Evolutionary conservation across 1,284 basidiomycete genomes (phyloP).

Genomic region (Thelephora terrestris): DNA sequence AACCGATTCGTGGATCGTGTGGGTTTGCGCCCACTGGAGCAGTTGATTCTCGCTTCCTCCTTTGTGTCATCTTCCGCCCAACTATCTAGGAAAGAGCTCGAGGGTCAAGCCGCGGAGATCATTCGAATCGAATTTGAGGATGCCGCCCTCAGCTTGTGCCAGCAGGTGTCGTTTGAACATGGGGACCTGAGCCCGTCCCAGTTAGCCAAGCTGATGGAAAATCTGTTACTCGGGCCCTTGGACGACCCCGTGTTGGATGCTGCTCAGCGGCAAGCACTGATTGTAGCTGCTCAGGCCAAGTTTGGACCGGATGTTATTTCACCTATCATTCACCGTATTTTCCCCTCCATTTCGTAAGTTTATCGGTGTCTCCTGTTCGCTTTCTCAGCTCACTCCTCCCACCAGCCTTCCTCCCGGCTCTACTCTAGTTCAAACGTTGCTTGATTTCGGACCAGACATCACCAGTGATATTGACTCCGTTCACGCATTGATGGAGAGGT

Average conservation of each 20-base stretch:
- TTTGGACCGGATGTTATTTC: conserved; percentile 50
- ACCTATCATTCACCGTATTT: conserved; percentile 44
- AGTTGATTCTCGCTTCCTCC: conserved; percentile 64
- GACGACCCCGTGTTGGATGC: conserved; percentile 63
- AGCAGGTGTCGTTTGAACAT: conserved; percentile 70
- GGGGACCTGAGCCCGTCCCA: conserved; percentile 68
- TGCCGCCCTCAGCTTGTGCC: conserved; percentile 60
- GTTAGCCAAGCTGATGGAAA: conserved; percentile 68
- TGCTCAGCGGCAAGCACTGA: conserved; percentile 59
- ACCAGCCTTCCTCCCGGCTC: conserved; percentile 53
- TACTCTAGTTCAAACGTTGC: conserved; percentile 60
- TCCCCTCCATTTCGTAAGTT: conserved; percentile 54
- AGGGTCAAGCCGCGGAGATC: conserved; percentile 52
- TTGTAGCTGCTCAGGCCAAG: conserved; percentile 64
- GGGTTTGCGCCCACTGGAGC: conserved; percentile 70
- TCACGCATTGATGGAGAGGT: conserved; percentile 57
- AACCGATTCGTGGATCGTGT: conserved; percentile 68
- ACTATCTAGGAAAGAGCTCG: conserved; percentile 63
- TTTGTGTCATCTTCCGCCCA: conserved; percentile 40
- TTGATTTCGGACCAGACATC: conserved; percentile 68
- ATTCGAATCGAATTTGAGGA: conserved; percentile 70
- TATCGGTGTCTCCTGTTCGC: conserved; percentile 9
- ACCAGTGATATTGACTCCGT: conserved; percentile 63
- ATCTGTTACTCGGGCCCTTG: conserved; percentile 58
- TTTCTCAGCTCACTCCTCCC: conserved; percentile 8